phyloP scores from a whole-genome alignment of 2,329 filamentous ascomycete genomes.

The Aspergillus luchuensis region DNA sequence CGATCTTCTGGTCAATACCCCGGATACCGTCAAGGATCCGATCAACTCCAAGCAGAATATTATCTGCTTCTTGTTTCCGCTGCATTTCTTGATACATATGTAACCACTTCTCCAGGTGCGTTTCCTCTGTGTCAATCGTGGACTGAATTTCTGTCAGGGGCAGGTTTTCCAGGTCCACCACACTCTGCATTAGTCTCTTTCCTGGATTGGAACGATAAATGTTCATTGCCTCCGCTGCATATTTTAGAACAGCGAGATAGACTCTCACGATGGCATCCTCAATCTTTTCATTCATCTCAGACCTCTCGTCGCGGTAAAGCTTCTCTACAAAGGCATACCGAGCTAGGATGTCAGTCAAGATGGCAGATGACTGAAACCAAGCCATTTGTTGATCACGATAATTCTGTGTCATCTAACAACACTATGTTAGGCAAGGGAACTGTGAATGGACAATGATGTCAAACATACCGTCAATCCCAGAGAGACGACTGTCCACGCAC shows the following conservation, averaged over 20 bases:
- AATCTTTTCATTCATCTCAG: no score
- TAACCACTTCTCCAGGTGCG: neutral
- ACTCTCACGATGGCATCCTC: no score
- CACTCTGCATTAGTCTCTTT: no score
- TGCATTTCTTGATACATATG: neutral
- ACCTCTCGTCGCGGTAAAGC: no score
- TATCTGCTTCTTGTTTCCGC: neutral
- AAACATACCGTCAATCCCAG: slow-evolving; percentile 21
- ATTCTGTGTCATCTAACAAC: slow-evolving; percentile 20
- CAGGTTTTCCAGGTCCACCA: no score
- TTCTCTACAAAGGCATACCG: neutral
- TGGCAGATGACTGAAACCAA: slow-evolving; percentile 21
- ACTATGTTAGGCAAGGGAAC: neutral
- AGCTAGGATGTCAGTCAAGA: slow-evolving; percentile 15
- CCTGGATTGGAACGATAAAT: no score
- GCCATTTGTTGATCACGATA: slow-evolving; percentile 4
- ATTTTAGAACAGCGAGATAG: no score
- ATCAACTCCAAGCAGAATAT: neutral
- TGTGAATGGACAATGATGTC: neutral
- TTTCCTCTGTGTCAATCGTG: neutral
- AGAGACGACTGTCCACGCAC: slow-evolving; percentile 21
- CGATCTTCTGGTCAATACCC: neutral
- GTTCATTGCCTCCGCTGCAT: no score
- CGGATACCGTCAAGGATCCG: neutral
- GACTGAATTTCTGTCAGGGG: neutral